phyloP scores from a whole-genome alignment of 2,329 filamentous ascomycete species.

The Akanthomyces dipterigenus region DNA sequence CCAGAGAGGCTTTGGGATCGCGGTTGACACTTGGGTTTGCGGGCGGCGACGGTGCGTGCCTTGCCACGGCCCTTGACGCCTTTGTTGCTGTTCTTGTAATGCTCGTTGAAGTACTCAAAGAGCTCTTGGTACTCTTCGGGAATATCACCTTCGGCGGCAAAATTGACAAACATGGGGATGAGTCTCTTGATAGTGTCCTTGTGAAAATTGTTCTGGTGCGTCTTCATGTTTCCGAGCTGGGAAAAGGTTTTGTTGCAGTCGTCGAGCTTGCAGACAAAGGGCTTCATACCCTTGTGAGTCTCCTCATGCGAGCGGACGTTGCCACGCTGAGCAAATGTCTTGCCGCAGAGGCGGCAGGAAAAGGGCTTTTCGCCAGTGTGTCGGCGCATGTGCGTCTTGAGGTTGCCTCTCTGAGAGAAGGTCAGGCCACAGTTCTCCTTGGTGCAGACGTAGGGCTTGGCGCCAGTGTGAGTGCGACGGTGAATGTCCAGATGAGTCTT shows the following conservation, averaged over 20 bases:
- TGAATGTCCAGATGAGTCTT: constrained; percentile 94
- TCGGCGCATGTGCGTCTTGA: constrained; percentile 84
- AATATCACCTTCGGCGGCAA: constrained; percentile 51
- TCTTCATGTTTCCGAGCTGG: constrained; percentile 88
- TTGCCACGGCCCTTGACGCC: constrained; percentile 95
- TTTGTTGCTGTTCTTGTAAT: constrained; percentile 99
- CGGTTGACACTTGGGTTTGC: constrained; percentile 23
- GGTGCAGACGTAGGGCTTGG: constrained; percentile 76
- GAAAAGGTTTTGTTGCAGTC: constrained; percentile 84
- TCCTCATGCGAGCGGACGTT: constrained; percentile 80
- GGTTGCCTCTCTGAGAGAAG: constrained; percentile 86
- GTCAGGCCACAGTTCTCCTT: constrained; percentile 66
- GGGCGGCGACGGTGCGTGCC: constrained; percentile 56
- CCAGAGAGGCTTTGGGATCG: constrained; percentile 19
- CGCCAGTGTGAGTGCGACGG: constrained; percentile 77
- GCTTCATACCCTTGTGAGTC: constrained; percentile 71
- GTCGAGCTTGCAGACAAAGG: constrained; percentile 74
- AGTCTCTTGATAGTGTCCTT: constrained; percentile 63
- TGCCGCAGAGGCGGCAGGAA: constrained; percentile 70
- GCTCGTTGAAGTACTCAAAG: constrained; percentile 72
- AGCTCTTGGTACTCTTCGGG: constrained; percentile 64
- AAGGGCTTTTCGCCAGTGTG: constrained; percentile 87
- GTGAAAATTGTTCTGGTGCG: constrained; percentile 94
- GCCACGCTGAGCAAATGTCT: constrained; percentile 76
- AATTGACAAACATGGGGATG: constrained; percentile 61